A percentile compares a stretch with the other conserved stretches of the same genome.
These are phyloP conservation scores for Beauveria rudraprayagi DNA, from an alignment of 2,329 filamentous ascomycete genomes.

Conservation along the genomic window DNA sequence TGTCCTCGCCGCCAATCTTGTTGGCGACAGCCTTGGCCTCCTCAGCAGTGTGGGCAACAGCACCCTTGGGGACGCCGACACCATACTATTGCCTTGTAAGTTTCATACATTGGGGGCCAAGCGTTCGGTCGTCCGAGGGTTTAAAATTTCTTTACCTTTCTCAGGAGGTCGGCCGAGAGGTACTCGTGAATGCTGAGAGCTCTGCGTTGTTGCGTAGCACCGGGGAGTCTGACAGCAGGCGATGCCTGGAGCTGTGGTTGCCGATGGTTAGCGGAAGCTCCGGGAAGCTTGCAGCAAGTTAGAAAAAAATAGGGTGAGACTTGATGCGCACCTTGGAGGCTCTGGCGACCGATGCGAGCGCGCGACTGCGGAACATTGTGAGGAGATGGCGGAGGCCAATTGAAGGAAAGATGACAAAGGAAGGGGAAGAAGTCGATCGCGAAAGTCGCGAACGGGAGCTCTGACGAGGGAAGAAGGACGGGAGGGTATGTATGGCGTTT, in stretches of 20 bases:
- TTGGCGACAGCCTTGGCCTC: conserved; percentile 92
- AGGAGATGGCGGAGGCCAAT: conserved; percentile 14
- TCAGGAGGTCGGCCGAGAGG: conserved; percentile 86
- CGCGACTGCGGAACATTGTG: conserved; percentile 80
- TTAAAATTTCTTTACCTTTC: conserved; percentile 42
- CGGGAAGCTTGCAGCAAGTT: conserved; percentile 5
- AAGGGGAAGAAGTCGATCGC: conserved; percentile 13
- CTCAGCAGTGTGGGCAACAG: conserved; percentile 68
- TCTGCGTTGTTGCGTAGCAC: conserved; percentile 70
- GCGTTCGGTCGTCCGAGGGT: background rate
- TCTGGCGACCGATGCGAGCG: conserved; percentile 71
- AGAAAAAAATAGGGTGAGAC: conserved; percentile 13
- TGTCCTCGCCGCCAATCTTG: conserved; percentile 85
- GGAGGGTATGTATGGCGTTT: conserved; percentile 1
- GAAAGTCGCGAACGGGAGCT: conserved; percentile 3
- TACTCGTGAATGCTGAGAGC: conserved; percentile 97
- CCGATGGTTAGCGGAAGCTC: conserved; percentile 16
- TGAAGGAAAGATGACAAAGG: conserved; percentile 7
- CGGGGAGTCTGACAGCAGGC: conserved; percentile 50
- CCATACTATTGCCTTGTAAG: conserved; percentile 60
- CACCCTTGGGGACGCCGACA: conserved; percentile 83
- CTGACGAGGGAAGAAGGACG: conserved; percentile 1
- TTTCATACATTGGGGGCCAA: conserved; percentile 14
- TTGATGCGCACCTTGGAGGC: conserved; percentile 60
- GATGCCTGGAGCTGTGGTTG: conserved; percentile 22